Base-by-base conservation (phyloP, 129 eudicot genomes). In the Chrysanthemum makinoi region DNA sequence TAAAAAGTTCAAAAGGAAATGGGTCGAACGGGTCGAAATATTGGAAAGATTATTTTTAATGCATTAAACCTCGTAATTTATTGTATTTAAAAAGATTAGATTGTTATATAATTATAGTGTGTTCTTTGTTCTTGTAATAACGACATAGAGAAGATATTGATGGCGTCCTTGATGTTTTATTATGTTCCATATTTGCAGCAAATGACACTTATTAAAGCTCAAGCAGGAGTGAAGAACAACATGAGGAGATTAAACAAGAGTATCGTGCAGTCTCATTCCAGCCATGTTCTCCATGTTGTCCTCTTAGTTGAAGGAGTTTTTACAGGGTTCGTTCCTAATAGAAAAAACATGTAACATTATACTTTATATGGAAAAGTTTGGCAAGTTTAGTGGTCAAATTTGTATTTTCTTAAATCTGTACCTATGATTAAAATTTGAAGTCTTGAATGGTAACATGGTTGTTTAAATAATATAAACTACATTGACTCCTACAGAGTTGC, bases 161-260 rank as follows among this genome's bases (percentile, higher is more conserved):
- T 62, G 19, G 6, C 11, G 30, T 4, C 9, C 10, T 19, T 22
- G 22, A 18, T 66, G 46, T 59, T 17, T 58, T 35, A 43, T n/a
- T 62, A 3, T 10, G 7, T 22, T 30, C 2, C 17, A 57, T 43
- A 46, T 49, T 33, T 69, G 73, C 88, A 89, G 92, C 96, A 89
- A 89, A 84, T 86, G 96, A 84, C 91, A 65, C 70, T 89, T 28
- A 84, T 86, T 18, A 80, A 86, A 84, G 92, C 89, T 77, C 96
- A 86, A 84, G 89, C 96, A 30, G 89, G 88, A 69, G 80, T 86
- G 73, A 86, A 89, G 86, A 89, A 86, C 87, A 86, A 89, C 62
- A 73, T 84, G 96, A 84, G 92, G 84, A 86, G 83, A 68, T 65
- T 89, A 79, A 89, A 84, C 84, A 86, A 75, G 75, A 89, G 92